These are phyloP conservation scores for Mariannaea sp. DNA, from an alignment of 2,329 filamentous ascomycete genomes.

Conservation along the genomic window DNA sequence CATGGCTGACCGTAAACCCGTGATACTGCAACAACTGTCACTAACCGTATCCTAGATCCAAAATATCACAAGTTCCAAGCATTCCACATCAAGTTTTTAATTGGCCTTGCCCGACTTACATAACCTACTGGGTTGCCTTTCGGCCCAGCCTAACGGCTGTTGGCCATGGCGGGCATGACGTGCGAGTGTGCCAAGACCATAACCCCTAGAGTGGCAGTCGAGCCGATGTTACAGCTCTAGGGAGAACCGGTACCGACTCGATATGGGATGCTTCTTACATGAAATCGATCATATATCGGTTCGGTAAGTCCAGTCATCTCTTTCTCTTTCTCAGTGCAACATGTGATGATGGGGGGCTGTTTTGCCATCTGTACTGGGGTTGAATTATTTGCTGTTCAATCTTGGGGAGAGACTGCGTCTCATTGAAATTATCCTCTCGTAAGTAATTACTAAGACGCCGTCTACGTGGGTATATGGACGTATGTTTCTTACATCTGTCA, in stretches of 20 bases:
- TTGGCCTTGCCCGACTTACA: neutral
- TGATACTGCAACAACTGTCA: neutral
- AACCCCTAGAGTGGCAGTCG: too few species aligned
- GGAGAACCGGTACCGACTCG: too few species aligned
- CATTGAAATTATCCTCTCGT: too few species aligned
- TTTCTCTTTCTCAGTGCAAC: neutral
- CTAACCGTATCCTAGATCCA: neutral
- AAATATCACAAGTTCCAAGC: slow-evolving; percentile 11
- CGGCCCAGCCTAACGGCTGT: slow-evolving; percentile 13
- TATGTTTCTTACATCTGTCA: too few species aligned
- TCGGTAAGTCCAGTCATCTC: neutral
- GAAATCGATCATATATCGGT: too few species aligned
- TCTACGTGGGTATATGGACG: too few species aligned
- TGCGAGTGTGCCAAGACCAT: slow-evolving; percentile 13
- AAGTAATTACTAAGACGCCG: too few species aligned
- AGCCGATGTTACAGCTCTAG: too few species aligned
- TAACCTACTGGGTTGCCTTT: slow-evolving; percentile 6
- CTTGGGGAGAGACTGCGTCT: too few species aligned
- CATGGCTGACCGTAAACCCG: neutral
- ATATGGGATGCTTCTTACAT: too few species aligned
- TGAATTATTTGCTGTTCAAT: too few species aligned
- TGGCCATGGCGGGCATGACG: slow-evolving; percentile 18
- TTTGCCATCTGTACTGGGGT: too few species aligned
- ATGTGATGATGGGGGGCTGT: neutral
- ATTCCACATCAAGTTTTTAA: slow-evolving; percentile 5